A percentile compares a stretch with the other conserved stretches of the same genome.
Conservation (phyloP, 495 filamentous ascomycete species). For the Hypoxylon fragiforme region DNA sequence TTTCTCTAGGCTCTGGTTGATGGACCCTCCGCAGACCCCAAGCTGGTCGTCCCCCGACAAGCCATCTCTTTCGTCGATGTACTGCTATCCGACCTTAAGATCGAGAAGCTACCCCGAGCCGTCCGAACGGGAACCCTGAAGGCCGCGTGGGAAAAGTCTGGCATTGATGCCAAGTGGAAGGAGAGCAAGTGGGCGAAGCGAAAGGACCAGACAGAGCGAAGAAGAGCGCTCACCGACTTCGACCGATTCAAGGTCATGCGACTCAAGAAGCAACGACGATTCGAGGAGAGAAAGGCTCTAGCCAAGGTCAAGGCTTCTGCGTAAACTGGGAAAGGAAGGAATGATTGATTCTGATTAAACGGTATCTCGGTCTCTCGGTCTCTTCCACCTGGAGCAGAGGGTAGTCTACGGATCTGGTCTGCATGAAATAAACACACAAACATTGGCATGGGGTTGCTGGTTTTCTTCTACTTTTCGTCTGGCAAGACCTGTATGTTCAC, state of each 20-base stretch:
- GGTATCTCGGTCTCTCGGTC: constrained; percentile 9
- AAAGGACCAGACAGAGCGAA: constrained; percentile 76
- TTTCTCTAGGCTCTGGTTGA: constrained; percentile 85
- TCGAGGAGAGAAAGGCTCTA: constrained; percentile 91
- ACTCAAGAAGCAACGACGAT: constrained; percentile 96
- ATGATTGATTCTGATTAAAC: constrained; percentile 30
- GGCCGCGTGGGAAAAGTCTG: constrained; percentile 81
- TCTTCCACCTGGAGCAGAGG: constrained; percentile 35
- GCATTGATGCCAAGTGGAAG: constrained; percentile 89
- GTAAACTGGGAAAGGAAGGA: constrained; percentile 35
- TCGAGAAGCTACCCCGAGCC: constrained; percentile 83
- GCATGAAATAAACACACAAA: constrained; percentile 43
- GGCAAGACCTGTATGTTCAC: constrained; percentile 58
- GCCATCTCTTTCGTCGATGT: constrained; percentile 74
- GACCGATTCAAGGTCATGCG: constrained; percentile 99
- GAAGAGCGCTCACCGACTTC: constrained; percentile 92
- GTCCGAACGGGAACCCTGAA: constrained; percentile 80
- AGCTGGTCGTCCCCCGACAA: constrained; percentile 80
- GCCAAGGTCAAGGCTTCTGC: constrained; percentile 69
- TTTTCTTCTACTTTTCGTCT: constrained; percentile 51
- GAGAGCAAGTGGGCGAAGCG: constrained; percentile 89
- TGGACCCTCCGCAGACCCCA: constrained; percentile 78
- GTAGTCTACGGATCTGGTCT: constrained; percentile 44
- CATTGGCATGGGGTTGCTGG: constrained; percentile 52
- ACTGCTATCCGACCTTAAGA: constrained; percentile 87